Evolutionary conservation across 1,139 yeast genomes (phyloP), one percentile per base, ranked within the genome.

Genomic region (Lodderomyces margitis): DNA sequence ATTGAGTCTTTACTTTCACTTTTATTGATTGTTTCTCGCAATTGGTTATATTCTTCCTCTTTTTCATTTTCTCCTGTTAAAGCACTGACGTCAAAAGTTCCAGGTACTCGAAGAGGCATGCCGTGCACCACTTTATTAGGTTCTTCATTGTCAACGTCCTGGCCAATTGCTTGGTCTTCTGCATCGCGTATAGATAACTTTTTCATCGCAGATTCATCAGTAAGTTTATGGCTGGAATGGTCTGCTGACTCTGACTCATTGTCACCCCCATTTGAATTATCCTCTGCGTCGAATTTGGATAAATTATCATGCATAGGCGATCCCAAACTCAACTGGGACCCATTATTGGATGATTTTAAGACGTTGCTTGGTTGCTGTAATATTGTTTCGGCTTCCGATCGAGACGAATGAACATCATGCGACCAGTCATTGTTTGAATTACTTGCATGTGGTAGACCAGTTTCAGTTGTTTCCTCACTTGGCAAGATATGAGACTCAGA

Each of bases 31-130:
- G 43, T 38, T 21, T 44, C 36, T 9, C 43, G 46, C 20, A 46
- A 38, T 32, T 45, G 39, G 11, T 39, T 42, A 19, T 39, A 42
- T 24, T 40, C 36, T 17, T 57, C 58, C 25, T 55, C 55, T 41
- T 56, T 58, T 9, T 35, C 37, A 14, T 21, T 21, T 19, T 32
- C 24, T 20, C 49, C 48, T 38, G 60, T 61, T 20, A 81, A 59
- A 1, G 78, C 85, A 45, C 68, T 74, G 37, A 82, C 82, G 54
- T 82, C 75, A 49, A 74, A 65, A 0, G 83, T 75, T 1, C 81
- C 87, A 1, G 83, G 81, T 59, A 76, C 70, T 38, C 87, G 61
- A 9, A 87, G 87, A n/a, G 48, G 48, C 42, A 44, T 41, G 2
- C 45, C 34, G 1, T 41, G 42, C 27, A 11, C 7, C 16, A n/a